Conservation (phyloP, 345 rosid genomes). For the Geranium rotundifolium region DNA sequence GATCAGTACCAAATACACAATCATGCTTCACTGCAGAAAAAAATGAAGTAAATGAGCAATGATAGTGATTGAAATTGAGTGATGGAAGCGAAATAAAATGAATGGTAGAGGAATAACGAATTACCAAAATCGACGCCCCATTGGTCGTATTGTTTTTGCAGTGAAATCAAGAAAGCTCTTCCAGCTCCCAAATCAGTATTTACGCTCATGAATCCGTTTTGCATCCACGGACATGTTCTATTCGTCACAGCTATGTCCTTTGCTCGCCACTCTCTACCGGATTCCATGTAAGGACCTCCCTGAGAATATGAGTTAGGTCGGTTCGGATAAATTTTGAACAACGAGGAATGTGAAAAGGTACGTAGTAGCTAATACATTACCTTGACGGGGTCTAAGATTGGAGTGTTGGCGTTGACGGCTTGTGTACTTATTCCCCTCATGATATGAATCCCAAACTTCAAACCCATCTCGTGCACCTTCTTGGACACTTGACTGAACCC, state of each 20-base stretch:
- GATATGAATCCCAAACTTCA: slow-evolving; percentile 81
- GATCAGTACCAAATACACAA: slow-evolving; percentile 75
- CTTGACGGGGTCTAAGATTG: slow-evolving; percentile 41
- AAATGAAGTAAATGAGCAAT: no score
- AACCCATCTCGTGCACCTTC: slow-evolving; percentile 60
- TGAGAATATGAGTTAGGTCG: slow-evolving; percentile 4
- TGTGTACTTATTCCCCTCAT: slow-evolving; percentile 79
- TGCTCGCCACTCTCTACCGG: slow-evolving; percentile 49
- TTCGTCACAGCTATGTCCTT: slow-evolving; percentile 57
- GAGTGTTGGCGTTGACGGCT: slow-evolving; percentile 60
- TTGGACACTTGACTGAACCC: slow-evolving; percentile 59
- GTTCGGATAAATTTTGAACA: background rate
- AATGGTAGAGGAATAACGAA: background rate
- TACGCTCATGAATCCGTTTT: slow-evolving; percentile 69
- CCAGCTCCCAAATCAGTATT: slow-evolving; percentile 61
- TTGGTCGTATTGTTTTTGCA: slow-evolving; percentile 54
- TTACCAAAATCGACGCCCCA: slow-evolving; percentile 92
- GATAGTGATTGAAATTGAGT: no score
- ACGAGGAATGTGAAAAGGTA: background rate
- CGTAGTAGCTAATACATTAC: slow-evolving; percentile 13
- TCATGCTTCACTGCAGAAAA: slow-evolving; percentile 62
- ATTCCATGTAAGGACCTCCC: slow-evolving; percentile 51
- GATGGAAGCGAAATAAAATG: no score
- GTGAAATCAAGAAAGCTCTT: slow-evolving; percentile 69
- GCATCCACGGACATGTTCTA: slow-evolving; percentile 75